Evolutionary conservation across 345 rosid species (phyloP).

Genomic region (Cochlearia excelsa): DNA sequence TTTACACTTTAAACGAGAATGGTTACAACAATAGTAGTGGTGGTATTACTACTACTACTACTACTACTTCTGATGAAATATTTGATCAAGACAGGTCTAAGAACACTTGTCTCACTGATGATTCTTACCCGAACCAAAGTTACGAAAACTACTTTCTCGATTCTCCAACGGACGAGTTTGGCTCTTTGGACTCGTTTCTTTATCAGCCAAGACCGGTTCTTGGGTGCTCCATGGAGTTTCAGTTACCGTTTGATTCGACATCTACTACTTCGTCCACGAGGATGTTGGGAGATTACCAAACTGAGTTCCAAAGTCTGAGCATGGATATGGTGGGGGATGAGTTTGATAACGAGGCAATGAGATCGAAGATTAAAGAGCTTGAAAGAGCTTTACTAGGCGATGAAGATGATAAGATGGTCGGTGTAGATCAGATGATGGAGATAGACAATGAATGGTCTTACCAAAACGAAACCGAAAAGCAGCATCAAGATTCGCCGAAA

Average conservation of each 20-base stretch:
- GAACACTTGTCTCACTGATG: slow-evolving; percentile 51
- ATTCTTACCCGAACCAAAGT: slow-evolving; percentile 62
- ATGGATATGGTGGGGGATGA: slow-evolving; percentile 48
- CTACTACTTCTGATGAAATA: slow-evolving; percentile 36
- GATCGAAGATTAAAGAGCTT: slow-evolving; percentile 76
- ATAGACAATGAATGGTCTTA: slow-evolving; percentile 81
- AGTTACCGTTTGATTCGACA: slow-evolving; percentile 41
- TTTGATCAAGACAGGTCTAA: slow-evolving; percentile 54
- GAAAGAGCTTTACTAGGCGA: slow-evolving; percentile 82
- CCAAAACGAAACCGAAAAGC: slow-evolving; percentile 37
- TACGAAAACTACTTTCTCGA: slow-evolving; percentile 79
- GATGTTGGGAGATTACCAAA: slow-evolving; percentile 36
- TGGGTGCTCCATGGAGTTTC: slow-evolving; percentile 44
- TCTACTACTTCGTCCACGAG: slow-evolving; percentile 31
- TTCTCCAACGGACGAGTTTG: slow-evolving; percentile 64
- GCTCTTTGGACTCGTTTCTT: slow-evolving; percentile 41
- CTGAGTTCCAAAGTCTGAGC: slow-evolving; percentile 47
- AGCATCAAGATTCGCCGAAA: slow-evolving; percentile 74
- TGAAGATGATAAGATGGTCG: slow-evolving; percentile 51
- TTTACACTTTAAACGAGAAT: slow-evolving; percentile 52
- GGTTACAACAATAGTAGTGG: slow-evolving; percentile 39
- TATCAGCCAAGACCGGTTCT: slow-evolving; percentile 47
- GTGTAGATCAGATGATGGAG: slow-evolving; percentile 61
- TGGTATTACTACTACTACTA: not conserved
- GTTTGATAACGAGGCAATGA: slow-evolving; percentile 56